Evolutionary conservation across 2,329 filamentous ascomycete species (phyloP).

Genomic region (Colletotrichum sublineola): DNA sequence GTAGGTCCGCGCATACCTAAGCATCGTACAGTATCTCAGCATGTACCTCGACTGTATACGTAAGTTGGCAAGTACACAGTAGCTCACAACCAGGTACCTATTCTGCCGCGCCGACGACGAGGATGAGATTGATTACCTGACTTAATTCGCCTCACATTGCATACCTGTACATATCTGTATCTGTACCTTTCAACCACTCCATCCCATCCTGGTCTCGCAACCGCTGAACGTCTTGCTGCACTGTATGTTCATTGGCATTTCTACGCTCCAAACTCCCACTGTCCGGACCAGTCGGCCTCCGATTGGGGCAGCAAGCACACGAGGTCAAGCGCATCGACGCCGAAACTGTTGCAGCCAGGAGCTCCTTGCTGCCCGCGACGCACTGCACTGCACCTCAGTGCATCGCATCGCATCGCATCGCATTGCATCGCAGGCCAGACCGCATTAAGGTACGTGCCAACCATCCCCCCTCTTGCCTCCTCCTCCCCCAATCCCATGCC

Average conservation of each 20-base stretch:
- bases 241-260: not conserved
- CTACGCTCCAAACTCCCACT: slow-evolving; percentile 16
- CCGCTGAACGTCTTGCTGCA: not conserved
- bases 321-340: slow-evolving; percentile 45
- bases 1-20: too few relatives aligned
- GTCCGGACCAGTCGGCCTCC: not conserved
- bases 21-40: too few relatives aligned
- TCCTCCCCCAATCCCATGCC: not conserved
- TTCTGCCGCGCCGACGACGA: not conserved
- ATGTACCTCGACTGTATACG: too few relatives aligned
- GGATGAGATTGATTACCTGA: too few relatives aligned
- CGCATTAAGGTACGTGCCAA: slow-evolving; percentile 35
- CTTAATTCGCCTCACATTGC: not conserved
- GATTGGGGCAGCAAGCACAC: not conserved
- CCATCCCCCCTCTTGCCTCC: slow-evolving; percentile 11
- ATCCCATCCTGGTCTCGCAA: not conserved
- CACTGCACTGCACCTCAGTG: slow-evolving; percentile 22
- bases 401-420: slow-evolving; percentile 35
- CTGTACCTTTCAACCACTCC: not conserved
- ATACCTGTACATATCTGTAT: not conserved
- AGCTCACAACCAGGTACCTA: not conserved
- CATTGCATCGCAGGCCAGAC: slow-evolving; percentile 28
- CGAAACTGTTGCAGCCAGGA: slow-evolving; percentile 48
- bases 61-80: not conserved
- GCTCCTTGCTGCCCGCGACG: slow-evolving; percentile 44